Percentiles rank a stretch among this genome's conserved stretches.
These are phyloP conservation scores for Tulasnella sp. DNA, from an alignment of 768 basidiomycete species.

Conservation along the genomic window DNA sequence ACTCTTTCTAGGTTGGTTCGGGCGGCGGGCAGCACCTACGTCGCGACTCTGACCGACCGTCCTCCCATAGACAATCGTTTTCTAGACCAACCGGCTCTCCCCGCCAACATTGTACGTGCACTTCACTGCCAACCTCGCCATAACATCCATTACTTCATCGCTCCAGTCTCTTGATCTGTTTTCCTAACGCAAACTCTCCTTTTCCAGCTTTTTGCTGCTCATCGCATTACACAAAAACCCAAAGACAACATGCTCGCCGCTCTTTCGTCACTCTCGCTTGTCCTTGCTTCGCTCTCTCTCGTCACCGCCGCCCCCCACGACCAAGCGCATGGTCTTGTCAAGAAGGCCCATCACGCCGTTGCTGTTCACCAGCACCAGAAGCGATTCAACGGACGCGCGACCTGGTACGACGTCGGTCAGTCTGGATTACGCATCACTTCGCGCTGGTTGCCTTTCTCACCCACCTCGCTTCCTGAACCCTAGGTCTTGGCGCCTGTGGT, in stretches of 20 bases:
- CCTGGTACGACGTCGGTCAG: conserved; percentile 30
- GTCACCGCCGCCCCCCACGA: neutral
- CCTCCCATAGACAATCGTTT: conserved; percentile 20
- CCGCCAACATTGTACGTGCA: neutral
- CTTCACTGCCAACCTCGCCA: neutral
- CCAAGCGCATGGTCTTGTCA: neutral
- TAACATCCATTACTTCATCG: neutral
- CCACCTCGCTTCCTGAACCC: neutral
- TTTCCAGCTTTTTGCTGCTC: neutral
- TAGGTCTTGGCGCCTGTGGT: conserved; percentile 32
- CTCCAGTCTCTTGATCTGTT: neutral
- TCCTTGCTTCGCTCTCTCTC: neutral
- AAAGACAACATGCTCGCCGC: conserved; percentile 8
- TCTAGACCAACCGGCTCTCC: conserved; percentile 13
- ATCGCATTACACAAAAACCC: neutral
- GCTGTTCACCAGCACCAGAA: conserved; percentile 7
- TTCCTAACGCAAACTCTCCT: neutral
- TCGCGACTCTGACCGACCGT: neutral
- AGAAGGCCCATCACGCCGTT: neutral
- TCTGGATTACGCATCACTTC: neutral
- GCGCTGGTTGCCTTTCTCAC: conserved; percentile 1
- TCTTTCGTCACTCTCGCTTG: neutral
- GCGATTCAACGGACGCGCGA: conserved; percentile 25
- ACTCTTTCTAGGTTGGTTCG: neutral
- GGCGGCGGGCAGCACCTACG: neutral